Evolutionary conservation across 83 land plant species (phyloP), one percentile per base, ranked within the genome.

Genomic region (Picea abies): DNA sequence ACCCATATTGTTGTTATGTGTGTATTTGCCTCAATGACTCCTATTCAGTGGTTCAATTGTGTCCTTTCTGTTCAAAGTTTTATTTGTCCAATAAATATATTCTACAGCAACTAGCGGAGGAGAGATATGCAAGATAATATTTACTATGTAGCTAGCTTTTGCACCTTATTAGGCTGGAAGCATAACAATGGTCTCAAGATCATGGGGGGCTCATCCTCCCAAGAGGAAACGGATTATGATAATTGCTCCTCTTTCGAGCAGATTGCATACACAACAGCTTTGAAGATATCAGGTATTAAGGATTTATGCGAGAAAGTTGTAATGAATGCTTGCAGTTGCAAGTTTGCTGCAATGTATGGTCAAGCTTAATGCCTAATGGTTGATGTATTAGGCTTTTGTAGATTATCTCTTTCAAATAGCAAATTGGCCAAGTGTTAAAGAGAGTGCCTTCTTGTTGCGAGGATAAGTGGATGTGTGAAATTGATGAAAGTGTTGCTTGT

Each of bases 341-440:
- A 44, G 0, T 71, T 71, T 37, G 19, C 9, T 23, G 4, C 29
- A 49, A 47, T 75, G 14, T 47, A 75, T 47, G 60, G 29, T 0
- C n/a, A 49, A 75, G 15, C 20, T 75, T 16, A 75, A 49, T 75
- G 35, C 22, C 12, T 49, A 75, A 49, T 8, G 60, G 32, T 11
- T 49, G 49, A 75, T 75, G 78, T 56, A 72, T 19, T n/a, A 72
- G 52, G 73, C 10, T 72, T 41, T 41, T 49, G n/a, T 10, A 72
- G 25, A 3, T 19, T n/a, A 19, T 52, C 15, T 52, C 49, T 72
- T 41, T 41, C 44, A 20, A 72, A 72, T n/a, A 41, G 56, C 12
- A 4, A 41, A 39, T 12, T 72, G 20, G 56, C 22, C 25, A 72
- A 20, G 76, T n/a, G 58, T 52, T 52, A 52, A 49, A 49, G 56